Conservation (phyloP, 257 asterid genomes). For the Lithospermum erythrorhizon region DNA sequence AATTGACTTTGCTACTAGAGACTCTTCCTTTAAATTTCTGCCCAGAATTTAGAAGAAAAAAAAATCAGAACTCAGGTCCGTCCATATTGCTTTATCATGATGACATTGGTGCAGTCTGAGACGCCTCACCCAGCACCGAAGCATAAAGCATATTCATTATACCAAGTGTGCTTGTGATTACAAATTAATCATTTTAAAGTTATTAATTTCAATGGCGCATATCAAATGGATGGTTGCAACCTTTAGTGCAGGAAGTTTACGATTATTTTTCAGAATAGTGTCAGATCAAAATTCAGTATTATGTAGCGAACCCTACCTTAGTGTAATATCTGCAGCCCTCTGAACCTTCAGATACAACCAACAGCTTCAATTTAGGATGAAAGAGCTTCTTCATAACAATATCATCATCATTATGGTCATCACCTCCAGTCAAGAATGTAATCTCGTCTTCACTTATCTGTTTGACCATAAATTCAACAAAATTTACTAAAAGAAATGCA, state of each 20-base stretch:
- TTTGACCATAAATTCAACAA: conserved; percentile 10
- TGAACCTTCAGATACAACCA: conserved; percentile 78
- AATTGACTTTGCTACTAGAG: conserved; percentile 40
- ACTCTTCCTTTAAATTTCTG: conserved; percentile 88
- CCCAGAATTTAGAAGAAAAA: conserved; percentile 1
- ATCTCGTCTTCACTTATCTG: conserved; percentile 91
- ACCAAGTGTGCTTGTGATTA: neutral
- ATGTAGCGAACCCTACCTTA: conserved; percentile 33
- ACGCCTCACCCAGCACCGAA: neutral
- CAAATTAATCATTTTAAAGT: neutral
- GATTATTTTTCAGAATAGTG: neutral
- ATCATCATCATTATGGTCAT: conserved; percentile 51
- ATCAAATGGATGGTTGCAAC: neutral
- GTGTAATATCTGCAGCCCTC: conserved; percentile 87
- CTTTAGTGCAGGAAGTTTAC: neutral
- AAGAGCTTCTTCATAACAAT: conserved; percentile 72
- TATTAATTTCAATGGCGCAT: neutral
- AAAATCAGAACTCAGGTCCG: neutral
- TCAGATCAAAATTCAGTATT: neutral
- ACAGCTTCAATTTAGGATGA: conserved; percentile 60
- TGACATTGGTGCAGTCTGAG: neutral
- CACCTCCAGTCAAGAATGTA: conserved; percentile 65
- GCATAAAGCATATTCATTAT: neutral
- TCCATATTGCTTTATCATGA: neutral
- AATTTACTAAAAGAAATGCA: neutral